Percentiles rank a stretch among this genome's conserved stretches.
These are phyloP conservation scores for Yamadazyma atlantica DNA, from an alignment of 1,139 yeast genomes.

Conservation along the genomic window DNA sequence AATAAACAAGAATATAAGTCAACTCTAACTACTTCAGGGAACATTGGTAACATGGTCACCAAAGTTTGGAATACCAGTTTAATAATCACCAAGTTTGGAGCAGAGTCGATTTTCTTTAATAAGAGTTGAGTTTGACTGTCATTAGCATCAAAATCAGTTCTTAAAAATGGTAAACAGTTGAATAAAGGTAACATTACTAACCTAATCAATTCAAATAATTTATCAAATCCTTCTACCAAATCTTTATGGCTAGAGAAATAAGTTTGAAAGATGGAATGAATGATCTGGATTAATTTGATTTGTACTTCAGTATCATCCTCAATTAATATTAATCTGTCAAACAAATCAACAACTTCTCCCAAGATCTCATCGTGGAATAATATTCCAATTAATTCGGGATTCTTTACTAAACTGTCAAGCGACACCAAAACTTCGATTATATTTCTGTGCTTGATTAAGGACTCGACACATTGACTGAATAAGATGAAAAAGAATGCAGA, in stretches of 20 bases:
- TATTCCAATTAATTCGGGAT: conserved; percentile 56
- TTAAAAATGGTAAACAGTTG: conserved; percentile 58
- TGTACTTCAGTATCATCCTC: conserved; percentile 56
- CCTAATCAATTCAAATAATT: conserved; percentile 76
- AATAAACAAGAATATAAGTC: conserved; percentile 74
- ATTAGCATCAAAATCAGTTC: conserved; percentile 40
- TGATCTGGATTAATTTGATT: conserved; percentile 53
- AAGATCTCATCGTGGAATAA: conserved; percentile 70
- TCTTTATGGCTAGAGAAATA: conserved; percentile 25
- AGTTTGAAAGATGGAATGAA: conserved; percentile 47
- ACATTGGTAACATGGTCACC: conserved; percentile 58
- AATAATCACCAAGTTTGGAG: conserved; percentile 39
- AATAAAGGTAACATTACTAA: conserved; percentile 68
- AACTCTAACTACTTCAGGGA: conserved; percentile 65
- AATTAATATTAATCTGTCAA: conserved; percentile 70
- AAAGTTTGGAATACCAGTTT: conserved; percentile 56
- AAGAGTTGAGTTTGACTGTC: conserved; percentile 32
- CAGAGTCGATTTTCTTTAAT: conserved; percentile 33
- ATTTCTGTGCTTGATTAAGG: conserved; percentile 51
- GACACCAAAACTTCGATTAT: conserved; percentile 50
- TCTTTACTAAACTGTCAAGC: conserved; percentile 56
- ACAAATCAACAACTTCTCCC: conserved; percentile 70
- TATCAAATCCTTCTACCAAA: conserved; percentile 64
- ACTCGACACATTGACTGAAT: conserved; percentile 82
- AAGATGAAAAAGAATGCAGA: conserved; percentile 77